A percentile compares a stretch with the other conserved stretches of the same genome.
Evolutionary conservation across 352 stramenopile species (phyloP).

Genomic region (Lagenidium giganteum): DNA sequence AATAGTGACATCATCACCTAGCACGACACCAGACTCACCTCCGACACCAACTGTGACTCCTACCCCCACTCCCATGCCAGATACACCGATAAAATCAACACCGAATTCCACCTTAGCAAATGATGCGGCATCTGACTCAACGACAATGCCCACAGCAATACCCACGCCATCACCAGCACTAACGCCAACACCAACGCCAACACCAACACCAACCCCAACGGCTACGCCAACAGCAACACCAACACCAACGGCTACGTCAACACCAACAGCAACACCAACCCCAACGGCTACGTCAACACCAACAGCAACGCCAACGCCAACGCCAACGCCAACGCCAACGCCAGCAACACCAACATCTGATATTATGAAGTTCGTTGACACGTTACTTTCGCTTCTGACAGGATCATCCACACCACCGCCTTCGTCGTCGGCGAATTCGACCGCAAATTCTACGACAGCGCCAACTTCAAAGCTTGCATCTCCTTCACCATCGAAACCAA

Average conservation of each 20-base stretch:
- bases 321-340: not conserved
- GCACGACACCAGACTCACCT: no score
- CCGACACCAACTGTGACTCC: no score
- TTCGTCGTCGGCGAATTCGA: not conserved
- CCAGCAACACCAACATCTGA: not conserved
- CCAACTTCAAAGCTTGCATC: not conserved
- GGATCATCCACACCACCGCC: not conserved
- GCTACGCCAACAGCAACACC: not conserved
- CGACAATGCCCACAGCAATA: no score
- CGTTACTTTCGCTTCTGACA: not conserved
- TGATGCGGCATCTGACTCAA: no score
- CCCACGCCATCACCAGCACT: no score
- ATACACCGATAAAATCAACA: no score
- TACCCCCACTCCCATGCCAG: no score
- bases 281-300: not conserved
- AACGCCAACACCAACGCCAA: no score
- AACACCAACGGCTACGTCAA: not conserved
- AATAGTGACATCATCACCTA: no score
- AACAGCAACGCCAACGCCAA: not conserved
- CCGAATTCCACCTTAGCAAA: no score
- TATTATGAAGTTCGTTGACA: not conserved
- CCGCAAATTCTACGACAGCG: conserved; percentile 1
- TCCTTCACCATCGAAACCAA: conserved; percentile 1
- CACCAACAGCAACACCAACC: not conserved
- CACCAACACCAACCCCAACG: not conserved